These are phyloP conservation scores for Termitomyces sp. DNA, from an alignment of 768 basidiomycete genomes.

Conservation along the genomic window DNA sequence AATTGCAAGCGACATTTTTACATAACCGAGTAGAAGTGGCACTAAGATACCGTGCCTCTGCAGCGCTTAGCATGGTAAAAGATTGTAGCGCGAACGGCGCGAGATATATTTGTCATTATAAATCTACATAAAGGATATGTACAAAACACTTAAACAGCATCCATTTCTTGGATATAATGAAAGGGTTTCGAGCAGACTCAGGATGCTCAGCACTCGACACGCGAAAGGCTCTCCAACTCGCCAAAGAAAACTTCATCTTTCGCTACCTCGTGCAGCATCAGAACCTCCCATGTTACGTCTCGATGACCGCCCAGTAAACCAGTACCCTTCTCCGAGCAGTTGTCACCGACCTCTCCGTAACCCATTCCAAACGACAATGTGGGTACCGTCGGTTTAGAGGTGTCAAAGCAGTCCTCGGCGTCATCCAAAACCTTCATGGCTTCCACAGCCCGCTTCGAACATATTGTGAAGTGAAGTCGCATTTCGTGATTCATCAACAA, in stretches of 20 bases:
- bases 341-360: slow-evolving; percentile 69
- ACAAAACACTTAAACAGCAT: background rate
- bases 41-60: too few species aligned
- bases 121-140: background rate
- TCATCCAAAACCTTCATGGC: slow-evolving; percentile 76
- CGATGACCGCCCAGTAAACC: slow-evolving; percentile 71
- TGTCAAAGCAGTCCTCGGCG: slow-evolving; percentile 68
- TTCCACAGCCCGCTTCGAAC: slow-evolving; percentile 65
- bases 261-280: slow-evolving; percentile 61
- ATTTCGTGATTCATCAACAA: slow-evolving; percentile 50
- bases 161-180: slow-evolving; percentile 9
- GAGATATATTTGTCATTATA: background rate
- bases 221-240: slow-evolving; percentile 74
- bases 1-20: too few species aligned
- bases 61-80: too few species aligned
- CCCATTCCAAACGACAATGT: slow-evolving; percentile 82
- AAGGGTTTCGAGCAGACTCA: background rate
- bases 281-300: slow-evolving; percentile 64
- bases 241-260: slow-evolving; percentile 64
- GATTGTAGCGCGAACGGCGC: too few species aligned
- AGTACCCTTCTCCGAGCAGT: slow-evolving; percentile 60
- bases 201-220: slow-evolving; percentile 58
- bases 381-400: slow-evolving; percentile 50
- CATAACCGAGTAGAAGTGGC: too few species aligned
- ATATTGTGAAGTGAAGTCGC: slow-evolving; percentile 46